Base-by-base conservation (phyloP, 1,139 yeast species). In the Scheffersomyces titani region DNA sequence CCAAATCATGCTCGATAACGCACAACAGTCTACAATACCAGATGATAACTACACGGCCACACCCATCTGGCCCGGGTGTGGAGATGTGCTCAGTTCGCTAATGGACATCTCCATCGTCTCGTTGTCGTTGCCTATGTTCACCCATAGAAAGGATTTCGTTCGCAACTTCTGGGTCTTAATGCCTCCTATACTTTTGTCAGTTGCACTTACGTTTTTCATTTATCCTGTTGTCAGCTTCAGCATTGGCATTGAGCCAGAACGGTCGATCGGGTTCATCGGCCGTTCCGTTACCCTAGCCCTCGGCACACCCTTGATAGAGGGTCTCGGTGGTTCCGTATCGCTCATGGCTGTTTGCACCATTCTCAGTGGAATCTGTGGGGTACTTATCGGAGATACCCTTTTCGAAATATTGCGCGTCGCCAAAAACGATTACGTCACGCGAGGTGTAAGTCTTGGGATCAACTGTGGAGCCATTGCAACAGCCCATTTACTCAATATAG, bases 401-500 rank as follows among this genome's bases (percentile, higher is more conserved):
- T 67, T 72, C 80, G 65, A 73, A 67, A 53, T 83, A 52, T 60
- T 89, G 49, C 69, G 87, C 51, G 80, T 90, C 3, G 77, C 85
- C 4, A 78, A 81, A 44, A 83, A 84, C 64, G 96, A 90, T 68
- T 90, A 83, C 66, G 87, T 90, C 6, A 87, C 93, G 0, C 73
- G 93, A 60, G 96, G 96, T 1, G 85, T 89, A 18, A 85, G 91
- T 0, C 72, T 89, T 55, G 96, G 96, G 2, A 82, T 89, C 53
- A 88, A 88, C 65, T 88, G 93, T 65, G 91, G 93, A 5, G 96
- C 96, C 1, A 88, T 90, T 54, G 92, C 92, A 1, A 88, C 96
- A 3, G 94, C 94, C 0, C 89, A 88, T 69, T 73, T 90, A 53
- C 71, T 90, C 45, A 83, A 82, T 40, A 79, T 81, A 45, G 93